A percentile compares a stretch with the other conserved stretches of the same genome.
Conservation (phyloP, 345 rosid genomes). For the Acer saccharum region DNA sequence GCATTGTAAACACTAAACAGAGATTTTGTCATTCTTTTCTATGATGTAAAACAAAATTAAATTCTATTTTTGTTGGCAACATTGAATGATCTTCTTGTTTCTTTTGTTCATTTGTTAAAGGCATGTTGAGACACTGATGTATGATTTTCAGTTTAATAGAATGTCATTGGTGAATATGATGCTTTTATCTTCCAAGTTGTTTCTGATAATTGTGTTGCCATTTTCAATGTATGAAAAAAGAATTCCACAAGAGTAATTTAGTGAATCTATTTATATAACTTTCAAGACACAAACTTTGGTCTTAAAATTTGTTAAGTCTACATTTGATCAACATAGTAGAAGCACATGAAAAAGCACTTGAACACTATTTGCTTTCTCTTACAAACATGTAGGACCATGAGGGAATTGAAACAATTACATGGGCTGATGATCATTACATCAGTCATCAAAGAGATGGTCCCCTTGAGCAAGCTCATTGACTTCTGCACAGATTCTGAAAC, state of each 20-base stretch:
- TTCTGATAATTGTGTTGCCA: not conserved
- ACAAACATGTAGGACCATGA: slow-evolving; percentile 32
- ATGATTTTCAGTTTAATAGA: not conserved
- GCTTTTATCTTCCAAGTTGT: no score
- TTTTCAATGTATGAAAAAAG: not conserved
- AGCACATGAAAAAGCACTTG: slow-evolving; percentile 30
- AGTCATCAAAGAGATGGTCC: slow-evolving; percentile 31
- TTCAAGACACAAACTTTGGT: not conserved
- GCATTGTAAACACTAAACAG: not conserved
- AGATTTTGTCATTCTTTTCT: slow-evolving; percentile 14
- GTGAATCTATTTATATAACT: not conserved
- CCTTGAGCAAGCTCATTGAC: slow-evolving; percentile 34
- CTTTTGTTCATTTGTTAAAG: not conserved
- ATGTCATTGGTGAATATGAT: not conserved
- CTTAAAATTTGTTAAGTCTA: not conserved
- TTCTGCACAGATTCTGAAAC: slow-evolving; percentile 23
- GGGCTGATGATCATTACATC: slow-evolving; percentile 38
- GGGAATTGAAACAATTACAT: slow-evolving; percentile 34
- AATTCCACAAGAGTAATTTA: not conserved
- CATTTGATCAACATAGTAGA: not conserved
- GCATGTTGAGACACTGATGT: not conserved
- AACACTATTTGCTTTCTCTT: slow-evolving; percentile 25
- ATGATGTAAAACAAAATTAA: not conserved
- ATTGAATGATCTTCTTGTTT: no score
- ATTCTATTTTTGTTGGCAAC: not conserved